A percentile compares a stretch with the other conserved stretches of the same genome.
Evolutionary conservation across 2,329 filamentous ascomycete genomes (phyloP).

Genomic region (Ceratocystis huliohia): DNA sequence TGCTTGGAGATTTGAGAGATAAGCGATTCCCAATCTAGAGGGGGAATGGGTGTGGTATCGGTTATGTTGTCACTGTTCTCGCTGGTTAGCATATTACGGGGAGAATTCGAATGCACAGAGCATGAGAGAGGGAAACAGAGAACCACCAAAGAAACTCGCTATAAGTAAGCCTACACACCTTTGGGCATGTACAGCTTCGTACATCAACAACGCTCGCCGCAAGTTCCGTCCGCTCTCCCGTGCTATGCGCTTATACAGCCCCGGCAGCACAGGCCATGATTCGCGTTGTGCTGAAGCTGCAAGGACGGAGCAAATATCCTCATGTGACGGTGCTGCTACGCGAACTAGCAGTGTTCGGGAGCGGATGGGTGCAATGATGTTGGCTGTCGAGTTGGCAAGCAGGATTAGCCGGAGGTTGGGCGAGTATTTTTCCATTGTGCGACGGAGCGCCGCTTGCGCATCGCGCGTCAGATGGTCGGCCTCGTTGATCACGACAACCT

Average conservation of each 20-base stretch:
- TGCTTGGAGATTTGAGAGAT: slow-evolving; percentile 83
- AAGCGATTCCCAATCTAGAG: slow-evolving; percentile 91
- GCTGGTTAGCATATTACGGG: slow-evolving; percentile 16
- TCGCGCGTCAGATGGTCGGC: slow-evolving; percentile 88
- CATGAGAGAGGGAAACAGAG: not conserved
- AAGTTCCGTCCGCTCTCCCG: slow-evolving; percentile 84
- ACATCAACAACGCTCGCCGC: slow-evolving; percentile 84
- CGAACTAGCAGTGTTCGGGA: slow-evolving; percentile 82
- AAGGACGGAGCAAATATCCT: slow-evolving; percentile 71
- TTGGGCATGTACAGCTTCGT: slow-evolving; percentile 90
- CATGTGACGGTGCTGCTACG: slow-evolving; percentile 76
- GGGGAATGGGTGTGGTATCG: slow-evolving; percentile 78
- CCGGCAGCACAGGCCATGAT: slow-evolving; percentile 63
- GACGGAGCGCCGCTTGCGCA: slow-evolving; percentile 82
- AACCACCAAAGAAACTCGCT: not conserved
- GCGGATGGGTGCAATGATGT: slow-evolving; percentile 97
- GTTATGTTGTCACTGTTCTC: slow-evolving; percentile 67
- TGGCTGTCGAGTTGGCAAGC: slow-evolving; percentile 88
- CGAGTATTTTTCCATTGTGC: slow-evolving; percentile 99
- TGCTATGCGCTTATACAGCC: slow-evolving; percentile 72
- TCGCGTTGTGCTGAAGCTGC: slow-evolving; percentile 61
- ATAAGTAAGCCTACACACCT: slow-evolving; percentile 53
- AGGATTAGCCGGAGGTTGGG: slow-evolving; percentile 86
- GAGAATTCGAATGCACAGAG: not conserved
- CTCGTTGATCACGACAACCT: slow-evolving; percentile 98